Evolutionary conservation across 2,329 filamentous ascomycete genomes (phyloP).

Genomic region (Arthrobotrys conoides): DNA sequence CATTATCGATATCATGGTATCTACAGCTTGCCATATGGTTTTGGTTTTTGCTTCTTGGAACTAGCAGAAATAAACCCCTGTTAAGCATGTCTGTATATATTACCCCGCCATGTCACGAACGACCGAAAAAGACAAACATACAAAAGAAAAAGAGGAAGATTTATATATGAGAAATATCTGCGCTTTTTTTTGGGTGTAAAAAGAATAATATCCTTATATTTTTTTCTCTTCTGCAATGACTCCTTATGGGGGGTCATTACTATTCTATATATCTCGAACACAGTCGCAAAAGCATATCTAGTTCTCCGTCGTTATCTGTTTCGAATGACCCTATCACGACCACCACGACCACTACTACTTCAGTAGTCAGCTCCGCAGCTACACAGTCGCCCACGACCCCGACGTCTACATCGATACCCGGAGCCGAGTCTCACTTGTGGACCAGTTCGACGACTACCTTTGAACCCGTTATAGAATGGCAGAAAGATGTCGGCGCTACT

Average conservation of each 20-base stretch:
- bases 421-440: slow-evolving; percentile 39
- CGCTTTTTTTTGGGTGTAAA: slow-evolving; percentile 16
- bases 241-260: slow-evolving; percentile 10
- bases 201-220: slow-evolving; percentile 59
- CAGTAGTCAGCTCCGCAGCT: slow-evolving; percentile 38
- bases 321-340: slow-evolving; percentile 41
- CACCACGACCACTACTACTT: slow-evolving; percentile 25
- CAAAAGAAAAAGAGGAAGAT: background rate
- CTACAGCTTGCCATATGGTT: slow-evolving; percentile 36
- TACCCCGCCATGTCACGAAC: slow-evolving; percentile 17
- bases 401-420: slow-evolving; percentile 52
- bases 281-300: slow-evolving; percentile 61
- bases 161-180: slow-evolving; percentile 4
- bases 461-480: slow-evolving; percentile 40
- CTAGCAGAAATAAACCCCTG: slow-evolving; percentile 44
- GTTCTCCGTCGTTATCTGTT: slow-evolving; percentile 52
- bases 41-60: slow-evolving; percentile 31
- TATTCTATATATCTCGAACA: slow-evolving; percentile 22
- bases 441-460: slow-evolving; percentile 43
- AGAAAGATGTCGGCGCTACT: slow-evolving; percentile 46
- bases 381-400: slow-evolving; percentile 46
- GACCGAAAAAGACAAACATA: slow-evolving; percentile 18
- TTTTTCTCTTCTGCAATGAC: slow-evolving; percentile 33
- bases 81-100: slow-evolving; percentile 61
- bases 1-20: slow-evolving; percentile 15